Evolutionary conservation across 2,329 filamentous ascomycete species (phyloP).

Genomic region (Leptosphaerulina australis): DNA sequence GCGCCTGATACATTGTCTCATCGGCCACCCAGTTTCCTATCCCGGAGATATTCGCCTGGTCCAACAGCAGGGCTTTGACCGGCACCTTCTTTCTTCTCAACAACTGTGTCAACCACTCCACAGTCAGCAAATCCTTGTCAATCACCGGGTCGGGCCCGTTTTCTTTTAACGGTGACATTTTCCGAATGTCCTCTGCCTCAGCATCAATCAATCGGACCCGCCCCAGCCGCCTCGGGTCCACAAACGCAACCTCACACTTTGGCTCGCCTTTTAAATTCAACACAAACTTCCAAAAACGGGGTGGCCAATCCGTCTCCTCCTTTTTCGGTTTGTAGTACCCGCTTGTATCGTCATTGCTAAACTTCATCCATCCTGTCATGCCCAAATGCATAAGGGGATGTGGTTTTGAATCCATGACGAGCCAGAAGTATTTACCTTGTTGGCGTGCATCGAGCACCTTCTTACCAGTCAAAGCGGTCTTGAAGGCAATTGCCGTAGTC

Average conservation of each 20-base stretch:
- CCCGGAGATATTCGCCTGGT: slow-evolving; percentile 87
- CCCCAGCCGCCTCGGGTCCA: slow-evolving; percentile 79
- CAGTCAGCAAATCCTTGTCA: slow-evolving; percentile 77
- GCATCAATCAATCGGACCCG: slow-evolving; percentile 84
- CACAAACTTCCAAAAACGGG: slow-evolving; percentile 86
- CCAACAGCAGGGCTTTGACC: slow-evolving; percentile 84
- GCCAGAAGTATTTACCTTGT: slow-evolving; percentile 97
- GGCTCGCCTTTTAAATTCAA: slow-evolving; percentile 67
- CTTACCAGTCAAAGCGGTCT: slow-evolving; percentile 74
- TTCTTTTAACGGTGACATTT: slow-evolving; percentile 78
- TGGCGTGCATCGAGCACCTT: slow-evolving; percentile 74
- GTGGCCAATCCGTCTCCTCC: slow-evolving; percentile 76
- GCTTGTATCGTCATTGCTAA: slow-evolving; percentile 75
- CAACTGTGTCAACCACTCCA: slow-evolving; percentile 74
- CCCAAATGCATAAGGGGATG: slow-evolving; percentile 91
- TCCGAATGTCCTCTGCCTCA: slow-evolving; percentile 74
- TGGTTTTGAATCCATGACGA: slow-evolving; percentile 77
- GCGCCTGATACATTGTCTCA: slow-evolving; percentile 88
- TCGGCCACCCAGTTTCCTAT: slow-evolving; percentile 98
- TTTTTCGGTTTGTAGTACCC: slow-evolving; percentile 73
- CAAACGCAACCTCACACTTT: slow-evolving; percentile 76
- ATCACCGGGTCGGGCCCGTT: slow-evolving; percentile 93
- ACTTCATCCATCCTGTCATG: slow-evolving; percentile 80
- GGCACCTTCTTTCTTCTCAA: slow-evolving; percentile 80
- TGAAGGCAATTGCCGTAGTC: slow-evolving; percentile 75